phyloP scores from a whole-genome alignment of 179 eudicot species.

The Beta lomatogona region DNA sequence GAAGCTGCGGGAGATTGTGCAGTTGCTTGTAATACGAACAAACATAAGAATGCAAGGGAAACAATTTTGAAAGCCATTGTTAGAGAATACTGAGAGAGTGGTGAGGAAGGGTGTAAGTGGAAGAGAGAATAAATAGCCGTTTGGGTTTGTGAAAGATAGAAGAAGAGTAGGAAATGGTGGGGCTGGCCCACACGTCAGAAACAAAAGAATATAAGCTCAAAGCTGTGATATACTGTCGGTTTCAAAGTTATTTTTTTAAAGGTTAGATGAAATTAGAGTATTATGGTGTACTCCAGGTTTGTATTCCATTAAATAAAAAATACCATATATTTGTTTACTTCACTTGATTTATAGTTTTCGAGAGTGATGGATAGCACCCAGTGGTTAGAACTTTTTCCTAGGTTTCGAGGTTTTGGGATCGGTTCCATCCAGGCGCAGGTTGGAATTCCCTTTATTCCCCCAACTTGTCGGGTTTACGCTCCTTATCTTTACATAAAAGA shows the following conservation, averaged over 20 bases:
- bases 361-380: too few relatives aligned
- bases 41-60: slow-evolving; percentile 1
- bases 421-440: too few relatives aligned
- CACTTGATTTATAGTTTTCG: too few relatives aligned
- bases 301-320: too few relatives aligned
- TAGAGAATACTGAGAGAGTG: not conserved
- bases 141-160: not conserved
- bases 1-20: slow-evolving; percentile 26
- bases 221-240: slow-evolving; percentile 22
- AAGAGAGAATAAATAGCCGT: slow-evolving; percentile 13
- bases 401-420: too few relatives aligned
- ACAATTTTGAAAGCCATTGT: slow-evolving; percentile 1
- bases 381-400: too few relatives aligned
- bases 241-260: not conserved
- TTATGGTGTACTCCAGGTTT: too few relatives aligned
- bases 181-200: slow-evolving; percentile 11
- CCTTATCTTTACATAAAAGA: too few relatives aligned
- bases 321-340: too few relatives aligned
- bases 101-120: not conserved
- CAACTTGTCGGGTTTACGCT: too few relatives aligned
- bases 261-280: too few relatives aligned
- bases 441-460: too few relatives aligned
- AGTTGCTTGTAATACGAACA: not conserved
- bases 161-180: not conserved
- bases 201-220: not conserved